phyloP scores from a whole-genome alignment of 805 yeast genomes.

The Jamesozyma hellenica region DNA sequence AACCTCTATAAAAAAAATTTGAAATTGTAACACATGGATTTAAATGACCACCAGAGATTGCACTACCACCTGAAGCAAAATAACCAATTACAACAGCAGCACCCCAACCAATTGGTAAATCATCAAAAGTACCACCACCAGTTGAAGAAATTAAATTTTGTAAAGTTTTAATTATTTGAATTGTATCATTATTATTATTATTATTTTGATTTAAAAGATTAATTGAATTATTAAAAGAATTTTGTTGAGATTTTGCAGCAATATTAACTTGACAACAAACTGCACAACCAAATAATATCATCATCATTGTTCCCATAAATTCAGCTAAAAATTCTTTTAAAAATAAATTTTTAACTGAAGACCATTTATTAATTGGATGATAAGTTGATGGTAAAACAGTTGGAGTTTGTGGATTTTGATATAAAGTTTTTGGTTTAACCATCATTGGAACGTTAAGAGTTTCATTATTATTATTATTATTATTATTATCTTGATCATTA shows the following conservation, averaged over 20 bases:
- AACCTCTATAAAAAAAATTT: conserved; percentile 40
- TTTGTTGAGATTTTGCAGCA: conserved; percentile 24
- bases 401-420: conserved; percentile 31
- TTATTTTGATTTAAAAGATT: not conserved
- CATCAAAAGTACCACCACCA: conserved; percentile 33
- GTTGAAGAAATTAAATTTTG: conserved; percentile 7
- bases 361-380: conserved; percentile 30
- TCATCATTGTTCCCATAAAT: conserved; percentile 39
- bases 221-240: conserved; percentile 5
- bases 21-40: conserved; percentile 44
- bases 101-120: conserved; percentile 43
- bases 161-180: conserved; percentile 4
- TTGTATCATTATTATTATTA: conserved; percentile 4
- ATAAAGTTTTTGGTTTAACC: conserved; percentile 30
- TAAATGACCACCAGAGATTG: conserved; percentile 47
- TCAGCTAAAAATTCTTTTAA: conserved; percentile 43
- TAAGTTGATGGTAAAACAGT: conserved; percentile 30
- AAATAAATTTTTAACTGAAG: conserved; percentile 26
- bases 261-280: conserved; percentile 37
- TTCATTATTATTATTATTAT: conserved; percentile 4
- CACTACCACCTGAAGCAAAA: conserved; percentile 40
- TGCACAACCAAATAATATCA: conserved; percentile 40
- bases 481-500: conserved; percentile 4
- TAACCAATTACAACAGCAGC: conserved; percentile 45
- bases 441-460: conserved; percentile 20